Evolutionary conservation across 2,329 filamentous ascomycete genomes (phyloP), one percentile per base, ranked within the genome.

Genomic region (Fusarium humuli): DNA sequence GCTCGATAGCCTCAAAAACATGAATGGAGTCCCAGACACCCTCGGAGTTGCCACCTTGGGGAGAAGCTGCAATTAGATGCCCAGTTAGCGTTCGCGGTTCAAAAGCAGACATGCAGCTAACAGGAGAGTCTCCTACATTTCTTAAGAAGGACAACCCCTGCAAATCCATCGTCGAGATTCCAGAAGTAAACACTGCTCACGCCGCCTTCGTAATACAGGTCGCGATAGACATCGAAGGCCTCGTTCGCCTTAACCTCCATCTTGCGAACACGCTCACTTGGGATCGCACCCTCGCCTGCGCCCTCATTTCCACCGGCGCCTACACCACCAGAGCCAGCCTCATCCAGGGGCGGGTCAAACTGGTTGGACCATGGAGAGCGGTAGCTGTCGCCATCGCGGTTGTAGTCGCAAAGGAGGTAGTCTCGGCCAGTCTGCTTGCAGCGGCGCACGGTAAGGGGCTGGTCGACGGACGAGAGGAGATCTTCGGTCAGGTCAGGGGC

Each of bases 381-480:
- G 87, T 97, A 97, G 83, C 92, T 97, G 84, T 98, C 95, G 69
- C 96, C 96, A 82, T 99, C 96, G 71, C 96, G 94, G 87, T 99
- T 99, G 88, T 99, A 99, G 87, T 99, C 96, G 86, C 96, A 99
- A 77, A 98, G 92, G 54, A 99, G 90, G 85, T 97, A 99, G 83
- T 98, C 96, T 74, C 95, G 92, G 75, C 94, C 94, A 32, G 93
- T 92, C 82, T 94, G 92, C 75, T 90, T 89, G 86, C 96, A 98
- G 72, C 93, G 92, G 75, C 92, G 91, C 69, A 97, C 88, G 64
- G 92, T 90, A 61, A 99, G 91, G 25, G 96, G 96, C 81, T 98
- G 95, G 82, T 99, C 96, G 75, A 99, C 96, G 25, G 95, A 97
- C 72, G 95, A 96, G 72, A 99, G 93, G 45, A 99, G 93, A 80